Conservation (phyloP, 1,139 yeast genomes). For the Candida mesenterica region DNA sequence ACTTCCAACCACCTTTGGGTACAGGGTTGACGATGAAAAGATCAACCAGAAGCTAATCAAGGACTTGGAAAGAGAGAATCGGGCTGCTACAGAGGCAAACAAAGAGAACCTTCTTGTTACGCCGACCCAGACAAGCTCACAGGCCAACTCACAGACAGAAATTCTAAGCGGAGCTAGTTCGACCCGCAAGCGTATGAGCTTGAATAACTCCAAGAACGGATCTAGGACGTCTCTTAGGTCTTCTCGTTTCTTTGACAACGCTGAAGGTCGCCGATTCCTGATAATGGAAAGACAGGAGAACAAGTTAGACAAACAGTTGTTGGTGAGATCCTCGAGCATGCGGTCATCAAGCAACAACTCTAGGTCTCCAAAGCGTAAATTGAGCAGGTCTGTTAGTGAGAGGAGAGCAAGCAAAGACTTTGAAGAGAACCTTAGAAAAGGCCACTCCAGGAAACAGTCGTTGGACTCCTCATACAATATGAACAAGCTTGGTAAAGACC, state of each 20-base stretch:
- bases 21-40: constrained; percentile 1
- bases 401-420: not conserved
- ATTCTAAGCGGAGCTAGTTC: no score
- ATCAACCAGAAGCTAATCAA: not conserved
- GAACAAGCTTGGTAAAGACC: constrained; percentile 4
- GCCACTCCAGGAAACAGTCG: constrained; percentile 4
- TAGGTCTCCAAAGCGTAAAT: constrained; percentile 2
- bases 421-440: not conserved
- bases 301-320: constrained; percentile 4
- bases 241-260: no score
- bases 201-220: no score
- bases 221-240: no score
- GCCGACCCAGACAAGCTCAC: no score
- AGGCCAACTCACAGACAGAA: no score
- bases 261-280: constrained; percentile 4
- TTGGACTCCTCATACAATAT: constrained; percentile 8
- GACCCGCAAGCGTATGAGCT: no score
- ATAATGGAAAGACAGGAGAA: constrained; percentile 4
- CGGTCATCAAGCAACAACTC: not conserved
- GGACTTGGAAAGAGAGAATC: not conserved
- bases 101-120: no score
- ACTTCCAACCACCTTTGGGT: constrained; percentile 4
- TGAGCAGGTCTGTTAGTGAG: not conserved
- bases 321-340: not conserved
- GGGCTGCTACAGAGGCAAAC: no score